Conservation (phyloP, 805 yeast genomes). For the Peterozyma toletana region DNA sequence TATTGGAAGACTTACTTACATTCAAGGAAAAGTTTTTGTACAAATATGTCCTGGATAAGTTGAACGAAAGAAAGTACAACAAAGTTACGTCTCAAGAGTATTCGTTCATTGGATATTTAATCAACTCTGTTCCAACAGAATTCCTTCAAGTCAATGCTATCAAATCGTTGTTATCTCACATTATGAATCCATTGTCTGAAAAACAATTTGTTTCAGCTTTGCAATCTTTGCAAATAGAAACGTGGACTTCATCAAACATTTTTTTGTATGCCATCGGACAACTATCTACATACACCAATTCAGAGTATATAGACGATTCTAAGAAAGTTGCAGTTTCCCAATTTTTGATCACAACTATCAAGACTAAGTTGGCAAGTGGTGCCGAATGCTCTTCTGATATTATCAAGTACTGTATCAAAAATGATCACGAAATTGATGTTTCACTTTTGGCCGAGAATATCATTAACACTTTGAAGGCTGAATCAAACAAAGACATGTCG, state of each 20-base stretch:
- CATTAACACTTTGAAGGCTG: no score
- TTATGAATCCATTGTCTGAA: conserved; percentile 4
- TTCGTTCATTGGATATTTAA: conserved; percentile 2
- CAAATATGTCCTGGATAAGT: conserved; percentile 2
- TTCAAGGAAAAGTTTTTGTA: background rate
- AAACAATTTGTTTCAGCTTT: conserved; percentile 3
- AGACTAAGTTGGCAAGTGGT: background rate
- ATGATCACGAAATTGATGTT: background rate
- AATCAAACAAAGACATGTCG: no score
- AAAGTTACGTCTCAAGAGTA: conserved; percentile 1
- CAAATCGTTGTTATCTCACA: background rate
- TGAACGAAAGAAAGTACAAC: conserved; percentile 1
- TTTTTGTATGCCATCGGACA: background rate
- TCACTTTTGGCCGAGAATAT: no score
- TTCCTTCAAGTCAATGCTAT: background rate
- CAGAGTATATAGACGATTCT: background rate
- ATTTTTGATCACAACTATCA: background rate
- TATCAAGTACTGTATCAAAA: background rate
- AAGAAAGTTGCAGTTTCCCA: conserved; percentile 1
- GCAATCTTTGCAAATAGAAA: conserved; percentile 2
- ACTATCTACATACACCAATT: background rate
- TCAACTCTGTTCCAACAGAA: background rate
- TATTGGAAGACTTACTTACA: conserved; percentile 4
- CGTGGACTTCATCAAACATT: background rate
- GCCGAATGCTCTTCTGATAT: background rate